A percentile compares a stretch with the other conserved stretches of the same genome.
These are phyloP conservation scores for Lathyrus sativus DNA, from an alignment of 306 rosid genomes.

Conservation along the genomic window DNA sequence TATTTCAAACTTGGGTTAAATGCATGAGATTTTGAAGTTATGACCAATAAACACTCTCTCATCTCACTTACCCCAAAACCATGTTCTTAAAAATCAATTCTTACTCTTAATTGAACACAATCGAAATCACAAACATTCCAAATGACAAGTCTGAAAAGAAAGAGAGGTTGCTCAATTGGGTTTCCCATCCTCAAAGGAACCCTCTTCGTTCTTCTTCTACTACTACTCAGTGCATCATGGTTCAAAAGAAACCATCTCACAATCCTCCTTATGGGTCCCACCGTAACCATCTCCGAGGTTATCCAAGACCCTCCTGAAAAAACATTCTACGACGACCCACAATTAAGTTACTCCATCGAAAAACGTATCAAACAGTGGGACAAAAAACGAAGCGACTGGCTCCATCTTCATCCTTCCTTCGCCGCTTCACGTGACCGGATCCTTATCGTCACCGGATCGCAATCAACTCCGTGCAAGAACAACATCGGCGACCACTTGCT, in stretches of 20 bases:
- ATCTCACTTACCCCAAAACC: neutral
- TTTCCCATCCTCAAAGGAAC: neutral
- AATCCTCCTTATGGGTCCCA: neutral
- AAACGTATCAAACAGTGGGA: conserved; percentile 60
- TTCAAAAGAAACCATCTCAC: neutral
- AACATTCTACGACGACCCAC: conserved; percentile 65
- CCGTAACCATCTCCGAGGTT: neutral
- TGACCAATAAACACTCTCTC: no score
- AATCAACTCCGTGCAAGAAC: conserved; percentile 58
- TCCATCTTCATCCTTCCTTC: conserved; percentile 50
- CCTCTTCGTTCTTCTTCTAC: neutral
- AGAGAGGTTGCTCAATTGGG: neutral
- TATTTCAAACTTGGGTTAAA: no score
- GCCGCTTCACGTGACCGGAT: conserved; percentile 35
- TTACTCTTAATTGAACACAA: neutral
- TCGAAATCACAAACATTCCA: neutral
- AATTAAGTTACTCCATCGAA: conserved; percentile 55
- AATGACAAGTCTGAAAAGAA: neutral
- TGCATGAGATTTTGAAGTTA: no score
- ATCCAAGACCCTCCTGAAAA: conserved; percentile 43
- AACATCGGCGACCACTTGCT: conserved; percentile 67
- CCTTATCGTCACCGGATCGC: conserved; percentile 64
- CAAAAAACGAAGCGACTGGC: conserved; percentile 64
- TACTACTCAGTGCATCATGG: neutral
- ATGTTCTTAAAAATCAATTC: neutral